A percentile compares a stretch with the other conserved stretches of the same genome.
phyloP scores from a whole-genome alignment of 2,329 filamentous ascomycete genomes.

The Diplodia scrobiculata region DNA sequence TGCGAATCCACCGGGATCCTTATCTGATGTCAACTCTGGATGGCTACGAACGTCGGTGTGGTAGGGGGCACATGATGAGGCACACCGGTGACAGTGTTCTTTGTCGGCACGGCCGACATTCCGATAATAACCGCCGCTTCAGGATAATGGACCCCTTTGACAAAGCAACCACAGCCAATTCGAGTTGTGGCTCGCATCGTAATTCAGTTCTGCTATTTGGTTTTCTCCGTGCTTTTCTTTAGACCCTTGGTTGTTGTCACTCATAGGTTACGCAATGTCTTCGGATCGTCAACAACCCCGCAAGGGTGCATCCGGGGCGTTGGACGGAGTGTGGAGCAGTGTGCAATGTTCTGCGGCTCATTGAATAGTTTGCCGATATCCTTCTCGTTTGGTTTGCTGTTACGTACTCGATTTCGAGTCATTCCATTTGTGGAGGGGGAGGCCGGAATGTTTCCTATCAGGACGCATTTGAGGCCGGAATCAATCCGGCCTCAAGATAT shows the following conservation, averaged over 20 bases:
- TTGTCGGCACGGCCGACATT: conserved; percentile 3
- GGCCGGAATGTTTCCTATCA: conserved; percentile 40
- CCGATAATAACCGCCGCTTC: conserved; percentile 18
- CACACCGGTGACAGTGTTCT: conserved; percentile 4
- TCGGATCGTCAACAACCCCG: not conserved
- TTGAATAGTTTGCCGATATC: conserved; percentile 21
- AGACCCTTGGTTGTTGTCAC: too few species aligned
- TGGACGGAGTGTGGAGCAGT: not conserved
- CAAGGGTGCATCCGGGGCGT: not conserved
- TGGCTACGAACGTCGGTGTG: not conserved
- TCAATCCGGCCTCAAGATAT: conserved; percentile 38
- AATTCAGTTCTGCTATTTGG: not conserved
- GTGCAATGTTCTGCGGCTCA: conserved; percentile 13
- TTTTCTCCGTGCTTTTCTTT: not conserved
- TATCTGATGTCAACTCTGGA: conserved; percentile 8
- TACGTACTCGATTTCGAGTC: conserved; percentile 43
- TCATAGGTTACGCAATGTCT: not conserved
- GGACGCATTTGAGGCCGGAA: conserved; percentile 37
- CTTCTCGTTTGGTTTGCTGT: conserved; percentile 33
- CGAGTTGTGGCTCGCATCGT: too few species aligned
- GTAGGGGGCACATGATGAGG: conserved; percentile 11
- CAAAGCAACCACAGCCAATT: not conserved
- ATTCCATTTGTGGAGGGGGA: conserved; percentile 32
- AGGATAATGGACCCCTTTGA: not conserved
- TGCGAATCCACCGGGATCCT: not conserved